Evolutionary conservation across 257 asterid genomes (phyloP), one percentile per base, ranked within the genome.

Genomic region (Jaltomata sinuosa): DNA sequence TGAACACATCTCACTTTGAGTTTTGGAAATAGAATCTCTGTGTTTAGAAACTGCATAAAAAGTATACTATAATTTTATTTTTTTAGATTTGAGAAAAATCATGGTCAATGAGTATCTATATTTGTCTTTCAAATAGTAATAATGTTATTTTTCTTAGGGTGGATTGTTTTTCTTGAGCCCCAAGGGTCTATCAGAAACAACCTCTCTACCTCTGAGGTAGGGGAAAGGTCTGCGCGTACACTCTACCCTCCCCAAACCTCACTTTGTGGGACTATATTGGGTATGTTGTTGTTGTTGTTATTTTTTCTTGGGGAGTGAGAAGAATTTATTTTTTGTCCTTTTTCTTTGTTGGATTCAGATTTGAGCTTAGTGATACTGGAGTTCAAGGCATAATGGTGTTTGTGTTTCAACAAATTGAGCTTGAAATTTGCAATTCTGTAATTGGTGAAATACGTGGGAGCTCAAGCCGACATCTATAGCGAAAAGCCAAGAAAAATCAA

Each of bases 361-460:
- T 83, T 85, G 90, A 83, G 59, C 82, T 50, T 69, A 50, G 22
- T 85, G 87, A 54, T 74, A 79, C 85, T 77, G 89, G 71, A 72
- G 77, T 80, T 85, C 57, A 59, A 68, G 42, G 79, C 68, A 82
- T 76, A n/a, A 45, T 87, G 86, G 85, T 11, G 83, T 80, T 85
- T 82, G 57, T 57, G n/a, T 55, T 31, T 77, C 54, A 53, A 32
- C 62, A 71, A 80, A 54, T 88, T 85, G 74, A 83, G 86, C 54
- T 84, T 76, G 84, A 69, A 82, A 42, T 62, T 84, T 78, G 79
- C 80, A 72, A 55, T 84, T 4, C n/a, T 59, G 42, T 84, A 62
- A 57, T 69, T 67, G 84, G 31, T 84, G 78, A 77, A 49, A 29
- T 47, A 27, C 8, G 14, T 74, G 85, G 42, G 84, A 81, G 27